A percentile compares a stretch with the other conserved stretches of the same genome.
Evolutionary conservation across 768 basidiomycete genomes (phyloP).

Genomic region (Calvatia gigantea): DNA sequence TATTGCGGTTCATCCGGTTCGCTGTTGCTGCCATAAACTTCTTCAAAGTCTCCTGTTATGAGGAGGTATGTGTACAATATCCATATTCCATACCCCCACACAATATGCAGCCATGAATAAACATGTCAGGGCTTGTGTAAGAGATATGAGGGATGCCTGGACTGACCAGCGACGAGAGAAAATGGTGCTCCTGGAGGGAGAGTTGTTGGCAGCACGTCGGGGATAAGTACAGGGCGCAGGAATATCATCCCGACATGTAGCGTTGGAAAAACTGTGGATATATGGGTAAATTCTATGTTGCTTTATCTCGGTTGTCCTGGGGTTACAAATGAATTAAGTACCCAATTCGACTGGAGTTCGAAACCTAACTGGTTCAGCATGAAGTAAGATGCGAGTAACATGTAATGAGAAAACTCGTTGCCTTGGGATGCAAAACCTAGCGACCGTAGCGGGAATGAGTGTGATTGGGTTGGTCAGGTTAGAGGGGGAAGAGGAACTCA

Average conservation of each 20-base stretch:
- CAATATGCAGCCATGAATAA: too few species aligned
- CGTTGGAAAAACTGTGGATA: conserved; percentile 90
- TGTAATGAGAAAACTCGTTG: conserved; percentile 95
- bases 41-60: conserved; percentile 82
- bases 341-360: not conserved
- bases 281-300: conserved; percentile 84
- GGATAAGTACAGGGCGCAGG: conserved; percentile 67
- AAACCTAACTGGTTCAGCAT: conserved; percentile 74
- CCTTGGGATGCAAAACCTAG: conserved; percentile 88
- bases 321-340: not conserved
- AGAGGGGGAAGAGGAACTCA: conserved; percentile 25
- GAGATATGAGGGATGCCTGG: not conserved
- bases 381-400: conserved; percentile 87
- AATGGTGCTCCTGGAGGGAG: conserved; percentile 66
- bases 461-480: not conserved
- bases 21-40: conserved; percentile 71
- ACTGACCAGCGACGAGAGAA: conserved; percentile 80
- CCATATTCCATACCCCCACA: too few species aligned
- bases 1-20: conserved; percentile 61
- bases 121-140: not conserved
- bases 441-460: not conserved
- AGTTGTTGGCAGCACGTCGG: conserved; percentile 79
- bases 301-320: conserved; percentile 62
- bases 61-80: too few species aligned
- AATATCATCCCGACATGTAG: conserved; percentile 54